Evolutionary conservation across 805 yeast species (phyloP), one percentile per base, ranked within the genome.

Genomic region (Wickerhamomyces rabaulensis): DNA sequence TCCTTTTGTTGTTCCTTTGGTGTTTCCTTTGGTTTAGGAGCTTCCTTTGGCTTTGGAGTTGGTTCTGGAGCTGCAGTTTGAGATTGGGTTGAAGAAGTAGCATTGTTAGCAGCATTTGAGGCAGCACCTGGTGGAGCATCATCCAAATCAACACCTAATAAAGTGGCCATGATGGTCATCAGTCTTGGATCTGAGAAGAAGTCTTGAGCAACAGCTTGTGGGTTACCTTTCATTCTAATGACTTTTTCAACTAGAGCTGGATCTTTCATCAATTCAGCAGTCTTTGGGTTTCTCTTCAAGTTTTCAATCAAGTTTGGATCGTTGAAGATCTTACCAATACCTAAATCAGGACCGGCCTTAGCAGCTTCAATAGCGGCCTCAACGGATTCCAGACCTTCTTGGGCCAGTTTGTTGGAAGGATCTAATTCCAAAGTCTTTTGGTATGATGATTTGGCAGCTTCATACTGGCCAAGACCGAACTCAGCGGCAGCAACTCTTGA

Each of bases 401-500:
- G 75, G 37, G 98, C 97, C 80, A 87, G 87, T 50, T 88, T 81
- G 64, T 94, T 94, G 45, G 71, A 44, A 23, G 94, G 76, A 57
- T 92, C 98, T 48, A 90, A 66, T 60, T 84, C 86, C 54, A 92
- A 69, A 8, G 96, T 95, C 64, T 84, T 84, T 53, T 80, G 71
- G 67, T 89, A 92, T 22, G 85, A 73, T 23, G 66, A 65, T 55
- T 78, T 78, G 40, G 98, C 94, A 20, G 79, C 86, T 26, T 86
- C 90, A 42, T 83, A 75, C 50, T 87, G 78, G 16, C 89, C 89
- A 50, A 86, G 71, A n/a, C 99, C 99, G 59, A 75, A 84, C 42
- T 84, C 80, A 27, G 99, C 99, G 53, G 97, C 91, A 49, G 88
- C 99, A 33, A 86, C 85, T 68, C 99, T 83, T 61, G 82, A 86